Base-by-base conservation (phyloP, 2,329 filamentous ascomycete species). In the Penicillium corylophilum region DNA sequence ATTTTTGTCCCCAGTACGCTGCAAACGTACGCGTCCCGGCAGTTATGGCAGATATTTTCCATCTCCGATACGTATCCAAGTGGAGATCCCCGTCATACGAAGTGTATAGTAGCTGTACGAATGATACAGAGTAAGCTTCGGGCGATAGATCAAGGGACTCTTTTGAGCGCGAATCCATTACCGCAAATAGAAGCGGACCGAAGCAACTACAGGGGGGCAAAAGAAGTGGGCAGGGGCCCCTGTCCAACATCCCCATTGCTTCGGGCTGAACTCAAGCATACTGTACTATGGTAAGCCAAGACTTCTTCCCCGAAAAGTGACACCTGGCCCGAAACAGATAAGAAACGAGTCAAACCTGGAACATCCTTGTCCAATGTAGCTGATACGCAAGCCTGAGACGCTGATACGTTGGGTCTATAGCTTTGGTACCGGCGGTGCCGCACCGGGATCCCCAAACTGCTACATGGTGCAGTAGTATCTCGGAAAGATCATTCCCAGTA, bases 1-100 rank as follows among this genome's bases (percentile, higher is more conserved):
- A 3, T 38, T 20, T 20, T 38, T 35, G 15, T 31, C 15, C 12
- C 12, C 12, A 15, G 29, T 35, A 12, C 16, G 7, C 18, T 33
- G 46, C 36, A 33, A 29, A 26, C 26, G 3, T 47, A 48, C 38
- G 46, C 46, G 45, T 47, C 45, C 38, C 24, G 23, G 18, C 24
- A 23, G 26, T 15, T 22, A 6, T 43, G n/a, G 35, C 29, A 20
- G 35, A 13, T 3, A 38, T 6, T 22, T 38, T 38, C 10, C 6
- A 16, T 20, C 33, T 15, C 31, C 4, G 23, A 33, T 35, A 9
- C n/a, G n/a, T 35, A 18, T 35, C 5, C n/a, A 18, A 35, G 16
- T n/a, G 29, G 29, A 6, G 28, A 29, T 13, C 10, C 3, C 3
- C 26, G 10, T 10, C 28, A 31, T 31, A 10, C 28, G 28, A 12